Conservation (phyloP, 176 grass and related monocot species). For the Oryza glumipatula region DNA sequence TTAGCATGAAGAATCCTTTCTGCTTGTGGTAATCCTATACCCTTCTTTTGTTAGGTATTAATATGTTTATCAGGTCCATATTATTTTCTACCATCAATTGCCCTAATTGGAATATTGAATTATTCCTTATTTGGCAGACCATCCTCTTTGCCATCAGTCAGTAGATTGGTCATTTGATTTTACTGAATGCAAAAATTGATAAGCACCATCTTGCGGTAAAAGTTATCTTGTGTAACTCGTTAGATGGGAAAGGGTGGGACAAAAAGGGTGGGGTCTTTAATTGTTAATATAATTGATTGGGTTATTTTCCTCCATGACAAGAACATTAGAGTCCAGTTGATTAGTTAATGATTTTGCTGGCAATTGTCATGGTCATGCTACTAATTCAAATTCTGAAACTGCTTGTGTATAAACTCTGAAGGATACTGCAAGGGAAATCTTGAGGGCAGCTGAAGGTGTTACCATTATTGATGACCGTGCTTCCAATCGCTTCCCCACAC, state of each 20-base stretch:
- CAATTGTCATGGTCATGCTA: slow-evolving; percentile 23
- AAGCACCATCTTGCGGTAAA: neutral
- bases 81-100: slow-evolving; percentile 5
- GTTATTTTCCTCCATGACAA: neutral
- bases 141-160: neutral
- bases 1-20: slow-evolving; percentile 8
- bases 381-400: slow-evolving; percentile 40
- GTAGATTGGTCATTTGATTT: neutral
- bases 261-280: neutral
- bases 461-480: slow-evolving; percentile 75
- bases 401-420: slow-evolving; percentile 48
- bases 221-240: neutral
- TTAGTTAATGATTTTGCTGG: neutral
- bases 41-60: neutral
- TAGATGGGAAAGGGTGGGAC: neutral
- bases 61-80: slow-evolving; percentile 5
- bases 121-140: neutral
- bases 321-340: neutral
- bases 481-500: slow-evolving; percentile 80
- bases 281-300: neutral
- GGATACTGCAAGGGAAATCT: slow-evolving; percentile 86
- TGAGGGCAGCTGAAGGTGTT: slow-evolving; percentile 83
- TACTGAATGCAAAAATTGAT: neutral
- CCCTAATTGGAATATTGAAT: neutral
- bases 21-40: neutral